Conservation (phyloP, 345 rosid species). For the Hypericum androsaemum region DNA sequence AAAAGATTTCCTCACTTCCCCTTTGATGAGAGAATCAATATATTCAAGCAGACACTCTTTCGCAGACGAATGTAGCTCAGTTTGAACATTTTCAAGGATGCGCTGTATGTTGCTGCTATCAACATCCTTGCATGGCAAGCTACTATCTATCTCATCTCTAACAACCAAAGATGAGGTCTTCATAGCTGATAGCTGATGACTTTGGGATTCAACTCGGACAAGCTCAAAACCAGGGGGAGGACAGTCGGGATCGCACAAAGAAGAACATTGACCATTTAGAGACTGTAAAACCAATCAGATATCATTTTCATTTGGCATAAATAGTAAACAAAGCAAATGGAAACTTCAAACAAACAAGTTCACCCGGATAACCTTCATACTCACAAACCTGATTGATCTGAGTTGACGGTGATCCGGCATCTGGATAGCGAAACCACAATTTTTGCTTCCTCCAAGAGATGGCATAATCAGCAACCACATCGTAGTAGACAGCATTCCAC, state of each 20-base stretch:
- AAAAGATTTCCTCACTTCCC: constrained; percentile 32
- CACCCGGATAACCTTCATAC: constrained; percentile 17
- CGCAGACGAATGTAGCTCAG: constrained; percentile 51
- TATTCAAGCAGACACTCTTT: constrained; percentile 36
- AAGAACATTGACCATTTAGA: constrained; percentile 24
- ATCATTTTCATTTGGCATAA: constrained; percentile 3
- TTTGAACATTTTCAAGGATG: constrained; percentile 43
- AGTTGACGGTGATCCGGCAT: constrained; percentile 15
- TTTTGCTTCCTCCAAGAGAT: constrained; percentile 58
- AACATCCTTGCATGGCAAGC: constrained; percentile 10
- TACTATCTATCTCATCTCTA: constrained; percentile 17
- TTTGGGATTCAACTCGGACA: constrained; percentile 17
- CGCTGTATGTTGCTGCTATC: constrained; percentile 19
- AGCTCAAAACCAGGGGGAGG: constrained; percentile 36
- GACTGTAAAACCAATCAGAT: constrained; percentile 31
- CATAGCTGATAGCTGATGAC: constrained; percentile 8
- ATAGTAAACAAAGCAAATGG: background rate
- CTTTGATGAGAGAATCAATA: constrained; percentile 39
- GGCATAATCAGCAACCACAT: constrained; percentile 38
- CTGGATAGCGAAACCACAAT: constrained; percentile 49
- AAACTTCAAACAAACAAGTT: constrained; percentile 24
- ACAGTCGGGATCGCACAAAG: constrained; percentile 26
- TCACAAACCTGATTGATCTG: constrained; percentile 9
- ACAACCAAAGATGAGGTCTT: constrained; percentile 11
- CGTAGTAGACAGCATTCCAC: constrained; percentile 89